Evolutionary conservation across 2,329 filamentous ascomycete genomes (phyloP), one percentile per base, ranked within the genome.

Genomic region (Pestalotiopsis sp.): DNA sequence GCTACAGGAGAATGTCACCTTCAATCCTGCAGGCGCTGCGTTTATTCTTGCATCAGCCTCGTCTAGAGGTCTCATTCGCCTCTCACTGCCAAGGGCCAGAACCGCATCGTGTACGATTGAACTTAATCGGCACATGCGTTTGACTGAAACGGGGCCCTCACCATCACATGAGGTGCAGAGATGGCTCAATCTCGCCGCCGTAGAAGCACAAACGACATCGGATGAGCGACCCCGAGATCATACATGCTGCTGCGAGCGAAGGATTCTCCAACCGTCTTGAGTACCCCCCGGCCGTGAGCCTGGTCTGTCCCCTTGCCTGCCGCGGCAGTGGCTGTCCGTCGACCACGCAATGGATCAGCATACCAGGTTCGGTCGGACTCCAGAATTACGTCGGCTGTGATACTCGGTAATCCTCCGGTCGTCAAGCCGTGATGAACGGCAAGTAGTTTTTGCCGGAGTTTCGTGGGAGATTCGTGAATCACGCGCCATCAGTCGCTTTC

Each of bases 311-410:
- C 63, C 39, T 57, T 66, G 63, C 63, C 49, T 66, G 49, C 49
- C 49, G 25, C 27, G 14, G 49, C 63, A 38, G 49, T 25, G 61
- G 61, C n/a, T 64, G 36, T 31, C 61, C 36, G 41, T 64, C 39
- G n/a, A 56, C 41, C 49, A 36, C 45, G 49, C 17, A 31, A 39
- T 56, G 41, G 49, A 66, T 66, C 63, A 66, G 52, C 49, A 66
- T 57, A 56, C 62, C 39, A 65, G 45, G 31, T 39, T 56, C 41
- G 39, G 23, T 38, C 39, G 59, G 57, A 27, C 23, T 52, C 41
- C 20, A 25, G 14, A 64, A n/a, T 3, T 49, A 23, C 23, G 41
- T 52, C 61, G 61, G 61, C 36, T 64, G 25, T 64, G 39, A 49
- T 49, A 20, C 20, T 49, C 61, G 38, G 39, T 45, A 49, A 39